Evolutionary conservation across 1,284 basidiomycete genomes (phyloP).

Genomic region (Boletus sp.): DNA sequence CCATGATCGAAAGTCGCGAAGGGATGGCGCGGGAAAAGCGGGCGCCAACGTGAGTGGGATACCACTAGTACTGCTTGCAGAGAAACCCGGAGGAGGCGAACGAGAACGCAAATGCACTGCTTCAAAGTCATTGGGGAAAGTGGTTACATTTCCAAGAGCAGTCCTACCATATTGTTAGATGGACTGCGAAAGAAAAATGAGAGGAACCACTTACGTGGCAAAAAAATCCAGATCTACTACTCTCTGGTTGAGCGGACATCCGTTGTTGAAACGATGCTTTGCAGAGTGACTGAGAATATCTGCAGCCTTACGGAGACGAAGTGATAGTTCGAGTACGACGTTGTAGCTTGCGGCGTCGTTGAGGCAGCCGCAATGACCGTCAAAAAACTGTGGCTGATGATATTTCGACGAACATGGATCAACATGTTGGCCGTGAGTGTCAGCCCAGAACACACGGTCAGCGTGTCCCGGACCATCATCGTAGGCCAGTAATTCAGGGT

Average conservation of each 20-base stretch:
- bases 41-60: constrained; percentile 12
- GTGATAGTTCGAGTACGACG: constrained; percentile 56
- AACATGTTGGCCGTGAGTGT: constrained; percentile 4
- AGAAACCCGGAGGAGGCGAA: constrained; percentile 13
- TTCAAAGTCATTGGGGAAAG: constrained; percentile 24
- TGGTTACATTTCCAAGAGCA: constrained; percentile 36
- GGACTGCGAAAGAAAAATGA: background rate
- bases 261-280: constrained; percentile 43
- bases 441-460: constrained; percentile 8
- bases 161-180: constrained; percentile 26
- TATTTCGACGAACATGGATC: constrained; percentile 17
- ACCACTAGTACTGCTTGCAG: constrained; percentile 5
- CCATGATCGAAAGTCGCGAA: constrained; percentile 34
- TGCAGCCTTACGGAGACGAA: constrained; percentile 55
- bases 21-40: constrained; percentile 26
- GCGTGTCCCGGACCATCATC: constrained; percentile 14
- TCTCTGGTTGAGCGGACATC: constrained; percentile 49
- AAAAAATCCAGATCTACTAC: constrained; percentile 55
- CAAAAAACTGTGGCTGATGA: constrained; percentile 11
- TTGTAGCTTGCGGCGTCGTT: constrained; percentile 50
- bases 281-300: constrained; percentile 50
- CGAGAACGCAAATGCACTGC: constrained; percentile 13
- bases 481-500: constrained; percentile 31
- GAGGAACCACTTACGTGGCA: constrained; percentile 46
- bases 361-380: constrained; percentile 55